These are phyloP conservation scores for Neurospora sp. DNA, from an alignment of 495 filamentous ascomycete genomes.

Conservation along the genomic window DNA sequence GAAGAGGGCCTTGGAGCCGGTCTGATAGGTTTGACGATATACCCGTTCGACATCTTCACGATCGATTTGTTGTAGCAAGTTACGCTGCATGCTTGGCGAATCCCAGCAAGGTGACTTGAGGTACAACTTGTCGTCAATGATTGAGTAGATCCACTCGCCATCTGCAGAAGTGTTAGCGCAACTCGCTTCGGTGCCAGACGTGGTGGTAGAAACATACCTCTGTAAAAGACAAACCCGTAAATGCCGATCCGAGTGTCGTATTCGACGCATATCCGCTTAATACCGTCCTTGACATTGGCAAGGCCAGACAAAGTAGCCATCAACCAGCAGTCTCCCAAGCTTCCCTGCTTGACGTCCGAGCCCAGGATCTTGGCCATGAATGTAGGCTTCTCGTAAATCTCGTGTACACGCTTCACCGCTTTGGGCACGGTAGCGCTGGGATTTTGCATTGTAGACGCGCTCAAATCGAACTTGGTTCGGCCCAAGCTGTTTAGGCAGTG, in stretches of 20 bases:
- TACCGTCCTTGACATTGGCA: slow-evolving; percentile 64
- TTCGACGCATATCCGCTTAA: slow-evolving; percentile 76
- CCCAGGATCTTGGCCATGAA: slow-evolving; percentile 71
- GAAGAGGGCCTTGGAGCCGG: slow-evolving; percentile 68
- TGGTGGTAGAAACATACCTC: slow-evolving; percentile 25
- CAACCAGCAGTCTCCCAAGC: slow-evolving; percentile 87
- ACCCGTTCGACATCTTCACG: slow-evolving; percentile 60
- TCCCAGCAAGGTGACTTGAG: slow-evolving; percentile 78
- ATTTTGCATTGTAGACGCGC: slow-evolving; percentile 25
- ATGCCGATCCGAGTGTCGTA: slow-evolving; percentile 68
- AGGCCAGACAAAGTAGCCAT: slow-evolving; percentile 81
- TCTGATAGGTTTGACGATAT: slow-evolving; percentile 72
- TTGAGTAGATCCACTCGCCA: slow-evolving; percentile 88
- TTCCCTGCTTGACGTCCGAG: slow-evolving; percentile 71
- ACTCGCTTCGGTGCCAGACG: neutral
- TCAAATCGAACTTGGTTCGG: slow-evolving; percentile 32
- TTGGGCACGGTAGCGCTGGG: slow-evolving; percentile 40
- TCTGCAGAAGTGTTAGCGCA: slow-evolving; percentile 34
- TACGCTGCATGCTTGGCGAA: slow-evolving; percentile 42
- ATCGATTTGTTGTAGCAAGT: slow-evolving; percentile 48
- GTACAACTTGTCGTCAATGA: slow-evolving; percentile 76
- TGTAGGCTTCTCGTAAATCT: slow-evolving; percentile 80
- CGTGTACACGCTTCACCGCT: slow-evolving; percentile 63
- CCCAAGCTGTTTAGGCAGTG: slow-evolving; percentile 38
- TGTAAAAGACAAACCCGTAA: slow-evolving; percentile 91